A percentile compares a stretch with the other conserved stretches of the same genome.
These are phyloP conservation scores for Arctostaphylos glauca DNA, from an alignment of 148 eudicot genomes.

Conservation along the genomic window DNA sequence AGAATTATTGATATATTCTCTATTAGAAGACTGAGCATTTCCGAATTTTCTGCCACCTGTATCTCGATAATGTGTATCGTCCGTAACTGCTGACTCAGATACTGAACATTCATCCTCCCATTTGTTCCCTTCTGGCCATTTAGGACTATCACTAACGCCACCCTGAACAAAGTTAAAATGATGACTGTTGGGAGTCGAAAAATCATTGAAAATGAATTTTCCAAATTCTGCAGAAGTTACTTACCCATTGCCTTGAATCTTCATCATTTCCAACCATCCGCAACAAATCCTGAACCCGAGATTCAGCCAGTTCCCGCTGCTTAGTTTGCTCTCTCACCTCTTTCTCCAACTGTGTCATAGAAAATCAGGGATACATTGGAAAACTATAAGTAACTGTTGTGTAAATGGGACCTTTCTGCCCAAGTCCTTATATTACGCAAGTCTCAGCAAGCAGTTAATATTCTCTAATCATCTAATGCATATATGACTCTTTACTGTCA, in stretches of 20 bases:
- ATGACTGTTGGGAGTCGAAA: neutral
- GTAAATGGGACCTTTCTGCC: neutral
- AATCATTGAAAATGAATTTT: neutral
- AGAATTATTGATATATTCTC: constrained; percentile 22
- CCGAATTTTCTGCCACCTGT: constrained; percentile 41
- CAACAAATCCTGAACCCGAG: constrained; percentile 59
- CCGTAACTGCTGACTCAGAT: constrained; percentile 51
- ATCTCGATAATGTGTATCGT: constrained; percentile 13
- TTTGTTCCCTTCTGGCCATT: constrained; percentile 30
- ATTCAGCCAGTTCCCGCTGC: constrained; percentile 77
- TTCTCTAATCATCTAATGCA: neutral
- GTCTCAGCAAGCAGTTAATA: neutral
- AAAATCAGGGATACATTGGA: neutral
- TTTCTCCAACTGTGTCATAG: constrained; percentile 60
- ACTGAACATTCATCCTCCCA: constrained; percentile 54
- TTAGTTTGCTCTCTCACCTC: constrained; percentile 73
- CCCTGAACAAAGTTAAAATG: constrained; percentile 16
- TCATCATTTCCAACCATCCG: constrained; percentile 32
- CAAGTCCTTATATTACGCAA: neutral
- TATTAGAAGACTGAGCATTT: constrained; percentile 37
- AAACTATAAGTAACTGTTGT: neutral
- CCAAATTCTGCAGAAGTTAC: neutral
- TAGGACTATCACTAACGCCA: constrained; percentile 20
- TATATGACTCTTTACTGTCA: neutral
- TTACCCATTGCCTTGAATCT: constrained; percentile 38